Conservation (phyloP, 2,329 filamentous ascomycete genomes). For the Colletotrichum shisoi region DNA sequence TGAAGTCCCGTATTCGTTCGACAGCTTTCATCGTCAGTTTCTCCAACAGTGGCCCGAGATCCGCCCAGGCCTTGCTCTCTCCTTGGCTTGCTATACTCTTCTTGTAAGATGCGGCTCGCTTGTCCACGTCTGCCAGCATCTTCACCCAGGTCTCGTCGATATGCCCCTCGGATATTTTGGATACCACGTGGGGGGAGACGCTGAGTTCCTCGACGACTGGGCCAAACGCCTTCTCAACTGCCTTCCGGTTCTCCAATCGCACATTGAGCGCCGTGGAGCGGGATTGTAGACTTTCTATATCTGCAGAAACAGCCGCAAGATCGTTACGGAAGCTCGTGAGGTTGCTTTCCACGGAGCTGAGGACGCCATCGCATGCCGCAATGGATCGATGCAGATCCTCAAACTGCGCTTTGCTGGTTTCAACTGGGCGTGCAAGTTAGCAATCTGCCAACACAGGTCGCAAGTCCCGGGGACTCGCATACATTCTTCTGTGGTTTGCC, state of each 20-base stretch:
- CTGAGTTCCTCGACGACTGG: slow-evolving; percentile 92
- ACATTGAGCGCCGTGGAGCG: slow-evolving; percentile 84
- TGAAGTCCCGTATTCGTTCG: slow-evolving; percentile 90
- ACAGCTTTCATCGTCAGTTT: slow-evolving; percentile 84
- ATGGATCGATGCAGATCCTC: slow-evolving; percentile 92
- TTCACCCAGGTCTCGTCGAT: slow-evolving; percentile 91
- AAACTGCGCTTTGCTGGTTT: slow-evolving; percentile 82
- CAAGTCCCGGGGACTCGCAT: slow-evolving; percentile 46
- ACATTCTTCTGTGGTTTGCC: slow-evolving; percentile 77
- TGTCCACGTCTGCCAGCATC: slow-evolving; percentile 83
- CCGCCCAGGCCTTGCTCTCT: slow-evolving; percentile 77
- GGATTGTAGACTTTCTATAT: slow-evolving; percentile 92
- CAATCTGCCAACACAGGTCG: slow-evolving; percentile 7
- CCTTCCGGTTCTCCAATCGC: slow-evolving; percentile 85
- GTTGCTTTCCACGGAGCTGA: slow-evolving; percentile 92
- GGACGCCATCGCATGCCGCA: slow-evolving; percentile 86
- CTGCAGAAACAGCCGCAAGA: slow-evolving; percentile 87
- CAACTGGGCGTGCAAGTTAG: slow-evolving; percentile 60
- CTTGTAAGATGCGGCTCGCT: slow-evolving; percentile 75
- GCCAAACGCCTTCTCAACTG: slow-evolving; percentile 85
- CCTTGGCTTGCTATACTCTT: slow-evolving; percentile 67
- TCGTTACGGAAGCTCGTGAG: slow-evolving; percentile 93
- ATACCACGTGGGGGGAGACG: slow-evolving; percentile 82
- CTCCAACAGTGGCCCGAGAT: slow-evolving; percentile 83
- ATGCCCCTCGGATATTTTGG: slow-evolving; percentile 83